phyloP scores from a whole-genome alignment of 1,284 basidiomycete species.

The Moesziomyces sp. region DNA sequence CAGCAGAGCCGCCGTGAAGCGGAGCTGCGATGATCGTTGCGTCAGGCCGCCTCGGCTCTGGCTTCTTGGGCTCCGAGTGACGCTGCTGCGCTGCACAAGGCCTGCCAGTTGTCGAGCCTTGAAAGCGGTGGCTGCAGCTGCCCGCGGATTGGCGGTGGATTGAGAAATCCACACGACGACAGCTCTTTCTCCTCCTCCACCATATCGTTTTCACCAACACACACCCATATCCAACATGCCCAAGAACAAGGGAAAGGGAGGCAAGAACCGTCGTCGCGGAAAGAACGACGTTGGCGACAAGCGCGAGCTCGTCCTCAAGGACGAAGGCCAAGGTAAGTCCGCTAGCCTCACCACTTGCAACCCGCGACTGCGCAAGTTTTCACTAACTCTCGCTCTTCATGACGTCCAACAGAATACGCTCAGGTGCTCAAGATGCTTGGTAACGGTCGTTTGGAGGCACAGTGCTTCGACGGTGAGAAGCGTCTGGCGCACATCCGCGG shows the following conservation, averaged over 20 bases:
- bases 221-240: constrained; percentile 20
- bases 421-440: constrained; percentile 99
- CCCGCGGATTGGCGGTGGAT: too few species aligned
- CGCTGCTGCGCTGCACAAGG: background rate
- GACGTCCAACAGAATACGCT: constrained; percentile 79
- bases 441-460: constrained; percentile 94
- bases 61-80: too few species aligned
- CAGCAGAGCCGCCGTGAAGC: background rate
- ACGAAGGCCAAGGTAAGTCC: constrained; percentile 86
- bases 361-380: background rate
- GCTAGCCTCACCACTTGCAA: background rate
- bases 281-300: constrained; percentile 99
- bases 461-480: constrained; percentile 99
- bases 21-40: background rate
- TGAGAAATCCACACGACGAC: too few species aligned
- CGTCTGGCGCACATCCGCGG: constrained; percentile 97
- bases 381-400: background rate
- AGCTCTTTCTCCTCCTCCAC: constrained; percentile 3
- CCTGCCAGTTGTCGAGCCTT: background rate
- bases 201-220: constrained; percentile 2
- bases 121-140: constrained; percentile 3
- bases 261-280: constrained; percentile 98
- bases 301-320: constrained; percentile 97
- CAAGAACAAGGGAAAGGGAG: constrained; percentile 77
- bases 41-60: background rate